Evolutionary conservation across 2,329 filamentous ascomycete genomes (phyloP), one percentile per base, ranked within the genome.

Genomic region (Chaetomium strumarium): DNA sequence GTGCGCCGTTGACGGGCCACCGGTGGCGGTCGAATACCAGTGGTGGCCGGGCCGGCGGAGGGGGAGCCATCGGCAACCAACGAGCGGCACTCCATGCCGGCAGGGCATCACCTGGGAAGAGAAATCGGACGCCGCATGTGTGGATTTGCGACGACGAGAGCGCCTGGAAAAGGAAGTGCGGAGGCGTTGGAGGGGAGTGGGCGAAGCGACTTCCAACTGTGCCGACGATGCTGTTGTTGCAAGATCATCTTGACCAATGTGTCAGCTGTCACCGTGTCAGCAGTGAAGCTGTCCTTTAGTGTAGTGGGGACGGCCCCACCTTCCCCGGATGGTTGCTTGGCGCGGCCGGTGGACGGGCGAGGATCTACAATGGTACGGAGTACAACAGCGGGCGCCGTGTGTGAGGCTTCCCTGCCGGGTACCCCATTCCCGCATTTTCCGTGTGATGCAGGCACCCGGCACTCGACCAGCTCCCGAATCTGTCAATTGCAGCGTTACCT

Each of bases 61-160:
- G 51, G 44, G 55, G 50, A 51, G 52, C 55, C 55, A 54, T 53
- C 54, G 37, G 55, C 56, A 47, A 51, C 52, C 56, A 58, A 51
- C 43, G 42, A 51, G 55, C 59, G 48, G 54, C 55, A 49, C 55
- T 60, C 58, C 60, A 62, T 62, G 60, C 60, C 60, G 55, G 49
- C 55, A 53, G 52, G 58, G 54, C 60, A 62, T 62, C 55, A 62
- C 60, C 56, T 60, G 41, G 33, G 38, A 16, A 16, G 24, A 33
- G 16, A 17, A 19, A 41, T 24, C 29, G 29, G 36, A 34, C 49
- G 39, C 51, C 40, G 51, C 59, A 61, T 61, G 57, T 58, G 57
- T 51, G 20, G 24, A 7, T 24, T 52, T 8, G 33, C 14, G 34
- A n/a, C 39, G 29, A 30, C 17, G 19, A 34, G 17, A 17, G 37